Evolutionary conservation across 2,329 filamentous ascomycete species (phyloP).

Genomic region (Lecanicillium sp.): DNA sequence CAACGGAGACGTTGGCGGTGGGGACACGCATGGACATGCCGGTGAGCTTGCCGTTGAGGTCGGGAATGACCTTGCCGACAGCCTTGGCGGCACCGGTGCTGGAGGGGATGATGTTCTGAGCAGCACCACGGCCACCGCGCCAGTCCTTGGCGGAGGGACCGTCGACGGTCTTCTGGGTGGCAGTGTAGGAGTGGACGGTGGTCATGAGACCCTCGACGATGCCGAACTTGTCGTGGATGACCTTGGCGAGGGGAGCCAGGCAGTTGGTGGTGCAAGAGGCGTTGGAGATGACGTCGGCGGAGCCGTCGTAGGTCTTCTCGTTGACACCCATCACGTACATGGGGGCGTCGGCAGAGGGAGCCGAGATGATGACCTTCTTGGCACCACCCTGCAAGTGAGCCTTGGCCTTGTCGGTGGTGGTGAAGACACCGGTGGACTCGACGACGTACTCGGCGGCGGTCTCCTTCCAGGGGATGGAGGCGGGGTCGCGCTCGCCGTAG

Average conservation of each 20-base stretch:
- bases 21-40: slow-evolving; percentile 99
- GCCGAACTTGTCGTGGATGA: slow-evolving; percentile 96
- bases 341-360: slow-evolving; percentile 88
- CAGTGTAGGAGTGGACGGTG: slow-evolving; percentile 99
- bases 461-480: slow-evolving; percentile 83
- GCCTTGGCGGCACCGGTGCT: slow-evolving; percentile 99
- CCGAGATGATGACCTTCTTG: slow-evolving; percentile 96
- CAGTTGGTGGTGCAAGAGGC: slow-evolving; percentile 99
- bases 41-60: slow-evolving; percentile 98
- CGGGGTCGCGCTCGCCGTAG: slow-evolving; percentile 88
- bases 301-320: slow-evolving; percentile 85
- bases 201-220: slow-evolving; percentile 99
- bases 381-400: slow-evolving; percentile 93
- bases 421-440: slow-evolving; percentile 98
- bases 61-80: slow-evolving; percentile 98
- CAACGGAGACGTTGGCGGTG: slow-evolving; percentile 97
- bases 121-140: slow-evolving; percentile 97
- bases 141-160: slow-evolving; percentile 98
- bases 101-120: slow-evolving; percentile 99
- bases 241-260: slow-evolving; percentile 98
- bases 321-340: slow-evolving; percentile 99
- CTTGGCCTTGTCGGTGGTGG: slow-evolving; percentile 91
- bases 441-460: slow-evolving; percentile 89
- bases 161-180: slow-evolving; percentile 99
- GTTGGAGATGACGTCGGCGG: slow-evolving; percentile 94